Conservation (phyloP, 306 rosid genomes). For the Inga laurina region DNA sequence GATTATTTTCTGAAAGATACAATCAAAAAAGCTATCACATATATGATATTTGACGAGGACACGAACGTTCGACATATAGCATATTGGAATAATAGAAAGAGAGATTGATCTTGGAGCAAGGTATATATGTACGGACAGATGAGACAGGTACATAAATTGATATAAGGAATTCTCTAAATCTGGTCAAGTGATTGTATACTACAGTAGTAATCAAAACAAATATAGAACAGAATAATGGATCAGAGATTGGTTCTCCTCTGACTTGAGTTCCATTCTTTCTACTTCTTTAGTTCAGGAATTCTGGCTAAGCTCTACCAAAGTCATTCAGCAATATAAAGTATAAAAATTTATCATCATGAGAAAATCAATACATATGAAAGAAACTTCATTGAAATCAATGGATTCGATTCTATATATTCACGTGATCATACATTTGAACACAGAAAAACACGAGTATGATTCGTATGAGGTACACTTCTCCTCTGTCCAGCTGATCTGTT, state of each 20-base stretch:
- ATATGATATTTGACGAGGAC: background rate
- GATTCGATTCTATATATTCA: background rate
- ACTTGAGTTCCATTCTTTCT: too few species aligned
- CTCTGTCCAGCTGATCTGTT: background rate
- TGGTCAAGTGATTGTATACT: background rate
- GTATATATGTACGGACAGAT: background rate
- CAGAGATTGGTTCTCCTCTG: too few species aligned
- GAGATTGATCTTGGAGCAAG: background rate
- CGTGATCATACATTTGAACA: background rate
- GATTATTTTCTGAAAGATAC: background rate
- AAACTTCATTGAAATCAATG: background rate
- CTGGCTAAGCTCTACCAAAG: background rate
- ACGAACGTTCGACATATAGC: background rate
- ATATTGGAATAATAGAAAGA: too few species aligned
- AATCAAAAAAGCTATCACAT: too few species aligned
- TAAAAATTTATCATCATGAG: background rate
- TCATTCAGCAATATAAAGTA: background rate
- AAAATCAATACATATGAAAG: background rate
- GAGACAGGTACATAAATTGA: too few species aligned
- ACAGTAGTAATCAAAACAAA: too few species aligned
- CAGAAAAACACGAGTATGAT: background rate
- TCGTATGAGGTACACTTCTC: background rate
- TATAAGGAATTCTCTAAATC: background rate
- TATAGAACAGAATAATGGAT: too few species aligned
- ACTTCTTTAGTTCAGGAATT: too few species aligned